Conservation (phyloP, 441 rosid species). For the Rhodomyrtus psidioides region DNA sequence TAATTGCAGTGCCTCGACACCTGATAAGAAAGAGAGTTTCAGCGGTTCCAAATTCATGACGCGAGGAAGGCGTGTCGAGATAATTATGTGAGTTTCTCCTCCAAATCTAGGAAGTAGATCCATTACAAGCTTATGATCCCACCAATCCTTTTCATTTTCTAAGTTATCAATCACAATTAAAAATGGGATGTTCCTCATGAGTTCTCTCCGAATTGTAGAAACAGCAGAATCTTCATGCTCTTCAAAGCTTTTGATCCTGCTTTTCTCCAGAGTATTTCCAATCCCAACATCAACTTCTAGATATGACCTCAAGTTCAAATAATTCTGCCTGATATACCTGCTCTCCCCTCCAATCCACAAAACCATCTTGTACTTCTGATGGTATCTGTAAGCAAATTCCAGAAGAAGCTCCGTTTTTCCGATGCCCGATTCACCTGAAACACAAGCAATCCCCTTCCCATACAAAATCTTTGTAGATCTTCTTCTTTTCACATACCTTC, state of each 20-base stretch:
- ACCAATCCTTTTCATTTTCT: slow-evolving; percentile 96
- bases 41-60: slow-evolving; percentile 87
- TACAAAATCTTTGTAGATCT: slow-evolving; percentile 51
- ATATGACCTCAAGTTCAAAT: slow-evolving; percentile 66
- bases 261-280: slow-evolving; percentile 46
- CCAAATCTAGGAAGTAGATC: slow-evolving; percentile 97
- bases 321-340: slow-evolving; percentile 76
- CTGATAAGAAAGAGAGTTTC: slow-evolving; percentile 73
- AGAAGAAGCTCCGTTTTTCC: slow-evolving; percentile 96
- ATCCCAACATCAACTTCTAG: slow-evolving; percentile 79
- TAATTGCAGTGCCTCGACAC: slow-evolving; percentile 72
- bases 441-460: slow-evolving; percentile 87
- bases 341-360: slow-evolving; percentile 93
- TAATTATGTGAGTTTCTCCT: slow-evolving; percentile 80
- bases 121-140: slow-evolving; percentile 85
- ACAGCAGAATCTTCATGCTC: slow-evolving; percentile 89
- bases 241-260: slow-evolving; percentile 64
- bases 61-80: slow-evolving; percentile 58
- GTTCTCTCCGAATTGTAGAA: slow-evolving; percentile 61
- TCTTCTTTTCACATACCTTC: slow-evolving; percentile 46
- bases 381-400: slow-evolving; percentile 74
- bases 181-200: slow-evolving; percentile 86
- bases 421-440: slow-evolving; percentile 83
- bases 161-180: slow-evolving; percentile 78
- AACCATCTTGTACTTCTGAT: slow-evolving; percentile 88